Base-by-base conservation (phyloP, 306 rosid species). In the Delonix regia region DNA sequence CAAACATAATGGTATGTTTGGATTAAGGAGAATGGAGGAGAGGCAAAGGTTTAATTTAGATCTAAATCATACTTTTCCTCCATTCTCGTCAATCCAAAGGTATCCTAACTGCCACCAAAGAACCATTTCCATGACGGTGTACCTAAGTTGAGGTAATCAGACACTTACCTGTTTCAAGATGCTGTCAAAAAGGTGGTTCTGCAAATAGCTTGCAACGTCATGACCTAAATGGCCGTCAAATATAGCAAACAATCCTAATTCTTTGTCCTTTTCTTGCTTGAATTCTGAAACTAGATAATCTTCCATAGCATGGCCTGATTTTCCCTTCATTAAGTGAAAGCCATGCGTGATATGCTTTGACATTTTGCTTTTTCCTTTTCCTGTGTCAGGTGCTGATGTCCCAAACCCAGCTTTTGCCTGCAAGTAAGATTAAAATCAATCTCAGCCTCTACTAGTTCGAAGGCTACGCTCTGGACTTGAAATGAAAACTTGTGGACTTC, bases 171-270 rank as follows among this genome's bases (percentile, higher is more conserved):
- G 87, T 48, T 87, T 84, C 71, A 91, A 83, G 25, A 91, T 91
- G 64, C 81, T 87, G 18, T 86, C 77, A 15, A 91, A 91, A 19
- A 89, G 93, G 82, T 91, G 77, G 77, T 38, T 66, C 42, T 89
- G 91, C 83, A 91, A 87, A 82, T 84, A 91, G 84, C 76, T 84
- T 24, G 93, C 90, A 52, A 91, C 92, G 36, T 87, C 85, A 71
- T 91, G 90, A 59, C 96, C 93, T 71, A 84, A 84, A 83, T 91
- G 96, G 59, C 93, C 93, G 73, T 91, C 97, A 34, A 91, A 91
- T 63, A 91, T 91, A 14, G 97, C 97, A 79, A 91, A 89, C 28
- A 91, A 79, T 30, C 97, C 97, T 57, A 91, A 78, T 9, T 86
- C 88, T 12, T 76, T 70, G 24, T 89, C 88, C 14, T 75, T 77